These are phyloP conservation scores for Adansonia grandidieri DNA, from an alignment of 441 rosid species.

Conservation along the genomic window DNA sequence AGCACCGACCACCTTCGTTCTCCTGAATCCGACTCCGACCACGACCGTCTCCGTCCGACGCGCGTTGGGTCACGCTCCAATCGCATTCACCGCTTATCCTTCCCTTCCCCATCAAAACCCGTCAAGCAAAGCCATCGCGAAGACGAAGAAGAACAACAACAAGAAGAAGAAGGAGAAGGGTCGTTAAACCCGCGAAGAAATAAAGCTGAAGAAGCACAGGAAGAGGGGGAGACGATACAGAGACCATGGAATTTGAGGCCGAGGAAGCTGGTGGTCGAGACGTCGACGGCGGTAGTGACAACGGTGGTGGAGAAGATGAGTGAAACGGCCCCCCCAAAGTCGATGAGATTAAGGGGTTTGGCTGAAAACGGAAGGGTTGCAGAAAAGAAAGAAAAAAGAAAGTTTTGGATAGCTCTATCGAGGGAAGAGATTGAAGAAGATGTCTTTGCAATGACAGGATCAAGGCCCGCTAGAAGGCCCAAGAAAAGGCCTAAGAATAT, in stretches of 20 bases:
- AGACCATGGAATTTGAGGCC: slow-evolving; percentile 90
- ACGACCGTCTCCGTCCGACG: slow-evolving; percentile 35
- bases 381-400: slow-evolving; percentile 65
- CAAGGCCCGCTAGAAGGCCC: slow-evolving; percentile 79
- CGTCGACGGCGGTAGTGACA: slow-evolving; percentile 25
- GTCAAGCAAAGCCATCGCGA: slow-evolving; percentile 23
- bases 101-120: slow-evolving; percentile 34
- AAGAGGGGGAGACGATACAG: slow-evolving; percentile 49
- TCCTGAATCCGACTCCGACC: slow-evolving; percentile 34
- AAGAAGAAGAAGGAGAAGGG: neutral
- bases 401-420: slow-evolving; percentile 79
- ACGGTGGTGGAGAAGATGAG: slow-evolving; percentile 27
- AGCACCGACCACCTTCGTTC: slow-evolving; percentile 34
- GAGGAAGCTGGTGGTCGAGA: slow-evolving; percentile 47
- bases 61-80: slow-evolving; percentile 70
- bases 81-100: slow-evolving; percentile 53
- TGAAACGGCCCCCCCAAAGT: slow-evolving; percentile 50
- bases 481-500: slow-evolving; percentile 66
- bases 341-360: slow-evolving; percentile 64
- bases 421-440: slow-evolving; percentile 93
- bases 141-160: neutral
- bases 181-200: slow-evolving; percentile 12
- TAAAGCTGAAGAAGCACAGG: slow-evolving; percentile 37
- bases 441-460: slow-evolving; percentile 76
- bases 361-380: slow-evolving; percentile 48